Percentiles rank a stretch among this genome's conserved stretches.
Evolutionary conservation across 495 filamentous ascomycete genomes (phyloP).

Genomic region (Lentithecium fluviatile): DNA sequence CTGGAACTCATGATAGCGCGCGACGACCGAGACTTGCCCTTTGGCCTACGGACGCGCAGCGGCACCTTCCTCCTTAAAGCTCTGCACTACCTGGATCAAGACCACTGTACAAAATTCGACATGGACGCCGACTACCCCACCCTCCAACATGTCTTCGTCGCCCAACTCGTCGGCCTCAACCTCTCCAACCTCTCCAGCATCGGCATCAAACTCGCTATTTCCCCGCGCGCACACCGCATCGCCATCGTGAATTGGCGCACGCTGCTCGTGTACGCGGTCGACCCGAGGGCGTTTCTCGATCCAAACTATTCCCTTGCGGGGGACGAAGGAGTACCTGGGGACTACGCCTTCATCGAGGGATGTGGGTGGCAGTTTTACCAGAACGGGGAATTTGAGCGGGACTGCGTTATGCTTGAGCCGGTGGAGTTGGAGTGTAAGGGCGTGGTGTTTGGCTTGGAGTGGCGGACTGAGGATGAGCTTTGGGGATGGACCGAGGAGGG

Average conservation of each 20-base stretch:
- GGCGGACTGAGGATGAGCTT: conserved; percentile 23
- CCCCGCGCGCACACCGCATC: conserved; percentile 17
- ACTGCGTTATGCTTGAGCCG: conserved; percentile 23
- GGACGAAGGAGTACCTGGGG: conserved; percentile 18
- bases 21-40: not conserved
- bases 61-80: conserved; percentile 32
- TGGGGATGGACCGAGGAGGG: conserved; percentile 28
- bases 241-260: conserved; percentile 29
- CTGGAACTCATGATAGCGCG: conserved; percentile 24
- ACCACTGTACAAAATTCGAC: conserved; percentile 12
- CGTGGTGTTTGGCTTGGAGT: conserved; percentile 21
- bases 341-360: conserved; percentile 26
- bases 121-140: not conserved
- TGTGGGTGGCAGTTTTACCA: conserved; percentile 26
- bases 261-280: conserved; percentile 22
- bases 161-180: conserved; percentile 17
- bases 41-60: conserved; percentile 1
- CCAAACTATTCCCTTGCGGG: not conserved
- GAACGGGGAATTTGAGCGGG: not conserved
- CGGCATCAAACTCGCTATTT: conserved; percentile 23
- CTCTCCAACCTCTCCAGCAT: conserved; percentile 25
- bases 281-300: conserved; percentile 26
- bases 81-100: conserved; percentile 6
- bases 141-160: conserved; percentile 28
- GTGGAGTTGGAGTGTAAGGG: conserved; percentile 17